Evolutionary conservation across 176 grass and related monocot species (phyloP).

Genomic region (Zoysia japonica): DNA sequence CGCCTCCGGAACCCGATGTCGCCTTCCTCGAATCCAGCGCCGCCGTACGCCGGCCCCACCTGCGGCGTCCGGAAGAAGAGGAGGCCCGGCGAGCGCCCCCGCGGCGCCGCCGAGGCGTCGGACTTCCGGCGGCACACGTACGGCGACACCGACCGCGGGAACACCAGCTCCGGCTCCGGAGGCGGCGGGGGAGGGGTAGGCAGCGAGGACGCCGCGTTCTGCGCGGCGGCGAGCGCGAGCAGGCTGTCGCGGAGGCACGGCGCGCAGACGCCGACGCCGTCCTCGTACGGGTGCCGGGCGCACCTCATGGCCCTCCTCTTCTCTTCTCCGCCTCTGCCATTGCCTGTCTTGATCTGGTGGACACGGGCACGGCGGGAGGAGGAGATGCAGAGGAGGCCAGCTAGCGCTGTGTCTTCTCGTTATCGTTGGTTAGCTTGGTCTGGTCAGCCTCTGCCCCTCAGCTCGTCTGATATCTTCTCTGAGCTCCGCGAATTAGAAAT

Average conservation of each 20-base stretch:
- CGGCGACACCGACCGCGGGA: conserved; percentile 60
- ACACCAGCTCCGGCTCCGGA: not conserved
- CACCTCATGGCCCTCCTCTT: conserved; percentile 61
- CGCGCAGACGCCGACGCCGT: conserved; percentile 71
- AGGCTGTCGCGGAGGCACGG: conserved; percentile 90
- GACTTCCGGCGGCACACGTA: conserved; percentile 51
- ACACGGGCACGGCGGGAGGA: not conserved
- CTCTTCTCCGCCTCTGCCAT: conserved; percentile 10
- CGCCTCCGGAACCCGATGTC: conserved; percentile 44
- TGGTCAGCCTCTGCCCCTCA: too few relatives aligned
- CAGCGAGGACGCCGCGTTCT: conserved; percentile 62
- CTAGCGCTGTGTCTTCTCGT: too few relatives aligned
- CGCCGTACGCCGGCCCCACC: conserved; percentile 45
- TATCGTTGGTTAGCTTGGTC: too few relatives aligned
- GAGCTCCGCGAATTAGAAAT: not conserved
- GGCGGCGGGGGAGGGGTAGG: not conserved
- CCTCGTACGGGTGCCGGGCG: conserved; percentile 69
- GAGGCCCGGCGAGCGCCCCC: conserved; percentile 30
- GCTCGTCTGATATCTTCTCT: not conserved
- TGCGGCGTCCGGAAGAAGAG: conserved; percentile 81
- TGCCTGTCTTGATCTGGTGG: not conserved
- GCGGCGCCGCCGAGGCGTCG: conserved; percentile 33
- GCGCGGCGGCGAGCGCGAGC: conserved; percentile 61
- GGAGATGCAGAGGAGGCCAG: not conserved
- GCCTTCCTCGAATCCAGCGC: conserved; percentile 40